phyloP scores from a whole-genome alignment of 495 filamentous ascomycete genomes.

The Neurospora sp. region DNA sequence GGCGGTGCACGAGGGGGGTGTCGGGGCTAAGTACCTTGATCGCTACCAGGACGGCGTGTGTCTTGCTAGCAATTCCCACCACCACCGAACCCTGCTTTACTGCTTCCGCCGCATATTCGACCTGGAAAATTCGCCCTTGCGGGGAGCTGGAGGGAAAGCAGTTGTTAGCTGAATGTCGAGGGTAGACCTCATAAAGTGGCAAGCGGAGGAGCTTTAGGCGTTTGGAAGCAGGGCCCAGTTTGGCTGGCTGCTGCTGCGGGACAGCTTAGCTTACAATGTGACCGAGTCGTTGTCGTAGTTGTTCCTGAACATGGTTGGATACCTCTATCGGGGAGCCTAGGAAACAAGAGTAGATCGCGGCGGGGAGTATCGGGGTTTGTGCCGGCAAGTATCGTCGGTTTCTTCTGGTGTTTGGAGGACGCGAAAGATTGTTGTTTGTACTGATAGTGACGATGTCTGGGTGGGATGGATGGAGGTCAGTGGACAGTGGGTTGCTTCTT shows the following conservation, averaged over 20 bases:
- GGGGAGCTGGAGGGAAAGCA: slow-evolving; percentile 58
- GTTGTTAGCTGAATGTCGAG: slow-evolving; percentile 7
- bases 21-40: slow-evolving; percentile 63
- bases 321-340: background rate
- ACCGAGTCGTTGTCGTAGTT: slow-evolving; percentile 99
- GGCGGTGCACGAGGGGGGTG: background rate
- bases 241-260: background rate
- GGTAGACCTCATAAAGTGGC: background rate
- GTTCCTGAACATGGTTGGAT: slow-evolving; percentile 80
- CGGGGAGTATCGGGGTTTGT: background rate
- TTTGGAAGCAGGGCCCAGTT: slow-evolving; percentile 1
- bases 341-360: background rate
- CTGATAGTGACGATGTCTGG: background rate
- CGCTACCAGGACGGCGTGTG: slow-evolving; percentile 90
- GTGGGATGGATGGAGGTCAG: background rate
- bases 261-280: slow-evolving; percentile 67
- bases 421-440: background rate
- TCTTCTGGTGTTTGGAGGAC: background rate
- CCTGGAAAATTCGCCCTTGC: slow-evolving; percentile 98
- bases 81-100: slow-evolving; percentile 99
- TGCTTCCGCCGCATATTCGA: slow-evolving; percentile 97
- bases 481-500: background rate
- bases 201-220: background rate
- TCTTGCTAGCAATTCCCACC: slow-evolving; percentile 93
- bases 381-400: background rate